Evolutionary conservation across 2,329 filamentous ascomycete species (phyloP).

Genomic region (Canariomyces notabilis): DNA sequence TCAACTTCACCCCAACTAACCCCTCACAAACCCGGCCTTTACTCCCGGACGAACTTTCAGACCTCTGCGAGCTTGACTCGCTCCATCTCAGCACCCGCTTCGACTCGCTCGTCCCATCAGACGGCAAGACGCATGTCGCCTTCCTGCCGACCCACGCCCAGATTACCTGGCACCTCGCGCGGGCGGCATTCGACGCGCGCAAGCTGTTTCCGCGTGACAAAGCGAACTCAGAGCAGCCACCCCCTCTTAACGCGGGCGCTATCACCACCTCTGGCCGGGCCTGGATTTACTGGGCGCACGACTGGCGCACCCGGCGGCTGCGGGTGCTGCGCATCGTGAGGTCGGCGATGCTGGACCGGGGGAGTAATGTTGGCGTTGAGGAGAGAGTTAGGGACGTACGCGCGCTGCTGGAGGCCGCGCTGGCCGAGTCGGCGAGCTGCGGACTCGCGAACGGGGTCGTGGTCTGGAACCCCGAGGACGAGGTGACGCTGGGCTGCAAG

Average conservation of each 20-base stretch:
- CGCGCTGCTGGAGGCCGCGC: slow-evolving; percentile 31
- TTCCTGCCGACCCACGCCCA: slow-evolving; percentile 30
- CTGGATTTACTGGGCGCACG: slow-evolving; percentile 35
- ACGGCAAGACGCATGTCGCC: slow-evolving; percentile 30
- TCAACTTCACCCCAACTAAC: neutral
- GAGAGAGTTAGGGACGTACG: slow-evolving; percentile 26
- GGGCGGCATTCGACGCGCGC: slow-evolving; percentile 27
- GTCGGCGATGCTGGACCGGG: slow-evolving; percentile 2
- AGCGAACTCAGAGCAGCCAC: slow-evolving; percentile 14
- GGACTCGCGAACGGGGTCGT: slow-evolving; percentile 31
- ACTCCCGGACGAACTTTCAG: slow-evolving; percentile 20
- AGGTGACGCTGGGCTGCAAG: slow-evolving; percentile 27
- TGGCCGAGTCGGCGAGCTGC: slow-evolving; percentile 30
- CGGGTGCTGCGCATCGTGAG: slow-evolving; percentile 27
- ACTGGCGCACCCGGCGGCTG: slow-evolving; percentile 30
- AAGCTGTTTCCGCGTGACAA: slow-evolving; percentile 14
- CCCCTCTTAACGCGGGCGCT: slow-evolving; percentile 21
- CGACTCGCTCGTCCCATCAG: slow-evolving; percentile 16
- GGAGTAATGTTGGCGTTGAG: slow-evolving; percentile 10
- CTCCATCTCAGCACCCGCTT: slow-evolving; percentile 26
- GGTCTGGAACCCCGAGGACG: slow-evolving; percentile 34
- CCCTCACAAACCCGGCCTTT: slow-evolving; percentile 23
- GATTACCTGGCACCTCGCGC: slow-evolving; percentile 31
- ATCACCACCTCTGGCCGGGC: slow-evolving; percentile 25
- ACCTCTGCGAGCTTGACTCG: slow-evolving; percentile 27